Evolutionary conservation across 768 basidiomycete genomes (phyloP).

Genomic region (Kwoniella sp.): DNA sequence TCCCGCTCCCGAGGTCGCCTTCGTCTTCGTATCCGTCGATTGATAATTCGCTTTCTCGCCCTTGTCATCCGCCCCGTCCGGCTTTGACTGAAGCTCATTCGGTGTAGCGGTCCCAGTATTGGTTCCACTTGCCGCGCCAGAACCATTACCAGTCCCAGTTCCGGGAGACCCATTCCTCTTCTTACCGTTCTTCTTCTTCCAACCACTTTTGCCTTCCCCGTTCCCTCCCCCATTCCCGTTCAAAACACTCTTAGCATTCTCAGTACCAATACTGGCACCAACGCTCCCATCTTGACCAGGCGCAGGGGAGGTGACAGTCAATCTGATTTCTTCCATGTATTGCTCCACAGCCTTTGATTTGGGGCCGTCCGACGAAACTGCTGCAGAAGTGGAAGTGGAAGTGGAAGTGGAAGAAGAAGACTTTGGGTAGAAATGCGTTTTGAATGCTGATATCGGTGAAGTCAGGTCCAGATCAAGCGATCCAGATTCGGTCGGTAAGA

Average conservation of each 20-base stretch:
- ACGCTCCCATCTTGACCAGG: no score
- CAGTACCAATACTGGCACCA: neutral
- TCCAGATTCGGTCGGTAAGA: conserved; percentile 58
- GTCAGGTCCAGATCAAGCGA: conserved; percentile 22
- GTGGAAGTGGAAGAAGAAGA: no score
- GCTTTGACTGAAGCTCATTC: neutral
- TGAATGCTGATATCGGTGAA: conserved; percentile 30
- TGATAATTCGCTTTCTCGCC: neutral
- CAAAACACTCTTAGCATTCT: neutral
- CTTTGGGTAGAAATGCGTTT: conserved; percentile 19
- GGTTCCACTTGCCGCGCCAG: neutral
- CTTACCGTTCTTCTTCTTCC: conserved; percentile 25
- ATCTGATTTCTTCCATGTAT: conserved; percentile 17
- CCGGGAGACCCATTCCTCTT: conserved; percentile 29
- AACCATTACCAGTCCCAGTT: no score
- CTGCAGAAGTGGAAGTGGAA: neutral
- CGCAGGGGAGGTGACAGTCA: conserved; percentile 22
- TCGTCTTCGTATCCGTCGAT: no score
- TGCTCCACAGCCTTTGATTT: neutral
- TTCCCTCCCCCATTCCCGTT: neutral
- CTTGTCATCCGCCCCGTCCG: neutral
- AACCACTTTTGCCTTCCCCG: conserved; percentile 61
- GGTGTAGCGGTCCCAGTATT: neutral
- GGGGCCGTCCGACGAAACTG: neutral
- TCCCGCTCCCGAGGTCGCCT: no score